Percentiles rank a stretch among this genome's conserved stretches.
Conservation (phyloP, 108 stramenopile species). For the Nannochloropsis gaditana region DNA sequence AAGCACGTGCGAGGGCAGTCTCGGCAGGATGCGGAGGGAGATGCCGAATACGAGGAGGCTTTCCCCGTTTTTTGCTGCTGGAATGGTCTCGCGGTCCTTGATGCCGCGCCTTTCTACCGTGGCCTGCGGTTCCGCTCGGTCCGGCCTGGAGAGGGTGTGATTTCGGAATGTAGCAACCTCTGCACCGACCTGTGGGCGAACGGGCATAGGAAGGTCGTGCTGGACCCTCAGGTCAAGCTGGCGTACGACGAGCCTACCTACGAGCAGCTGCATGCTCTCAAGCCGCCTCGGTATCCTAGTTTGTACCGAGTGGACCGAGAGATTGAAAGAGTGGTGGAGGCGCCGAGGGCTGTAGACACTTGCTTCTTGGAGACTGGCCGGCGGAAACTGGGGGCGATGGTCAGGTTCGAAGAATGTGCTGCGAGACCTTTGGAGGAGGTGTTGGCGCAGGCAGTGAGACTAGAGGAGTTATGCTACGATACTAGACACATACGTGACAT, state of each 20-base stretch:
- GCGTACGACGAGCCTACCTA: background rate
- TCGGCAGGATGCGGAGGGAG: background rate
- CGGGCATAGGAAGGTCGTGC: background rate
- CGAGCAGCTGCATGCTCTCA: background rate
- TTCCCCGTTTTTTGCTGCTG: constrained; percentile 9
- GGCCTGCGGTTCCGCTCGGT: background rate
- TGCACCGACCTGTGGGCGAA: constrained; percentile 17
- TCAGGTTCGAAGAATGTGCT: background rate
- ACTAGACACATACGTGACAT: too few relatives aligned
- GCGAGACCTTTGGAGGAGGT: background rate
- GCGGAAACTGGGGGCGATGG: background rate
- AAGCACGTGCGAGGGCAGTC: background rate
- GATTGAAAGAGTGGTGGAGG: background rate
- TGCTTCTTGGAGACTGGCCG: background rate
- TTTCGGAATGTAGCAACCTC: background rate
- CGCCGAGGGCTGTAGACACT: background rate
- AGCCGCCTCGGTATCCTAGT: background rate
- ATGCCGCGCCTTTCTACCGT: background rate
- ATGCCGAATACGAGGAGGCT: background rate
- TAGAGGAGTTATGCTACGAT: background rate
- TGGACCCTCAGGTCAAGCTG: constrained; percentile 17
- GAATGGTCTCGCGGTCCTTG: constrained; percentile 16
- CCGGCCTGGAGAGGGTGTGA: background rate
- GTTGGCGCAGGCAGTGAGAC: background rate
- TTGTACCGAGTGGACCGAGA: background rate